Evolutionary conservation across 768 basidiomycete species (phyloP).

Genomic region (Tricholoma furcatifolium): DNA sequence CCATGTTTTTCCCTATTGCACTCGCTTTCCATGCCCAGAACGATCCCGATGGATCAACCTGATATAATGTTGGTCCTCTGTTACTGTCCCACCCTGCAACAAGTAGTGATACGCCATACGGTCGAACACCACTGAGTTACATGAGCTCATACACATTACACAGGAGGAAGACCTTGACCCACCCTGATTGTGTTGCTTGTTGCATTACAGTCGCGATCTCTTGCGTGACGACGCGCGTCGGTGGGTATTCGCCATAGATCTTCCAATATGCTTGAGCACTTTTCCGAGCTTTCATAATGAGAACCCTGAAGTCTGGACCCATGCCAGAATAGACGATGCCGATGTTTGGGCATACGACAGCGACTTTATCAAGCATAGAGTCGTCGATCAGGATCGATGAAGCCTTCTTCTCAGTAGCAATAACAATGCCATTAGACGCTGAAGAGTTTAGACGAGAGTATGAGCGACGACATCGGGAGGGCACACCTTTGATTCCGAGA

Average conservation of each 20-base stretch:
- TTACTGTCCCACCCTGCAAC: constrained; percentile 96
- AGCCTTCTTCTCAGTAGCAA: constrained; percentile 99
- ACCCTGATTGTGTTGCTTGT: constrained; percentile 98
- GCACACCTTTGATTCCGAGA: constrained; percentile 94
- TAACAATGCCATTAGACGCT: constrained; percentile 99
- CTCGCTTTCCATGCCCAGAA: constrained; percentile 99
- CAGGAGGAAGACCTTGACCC: constrained; percentile 27
- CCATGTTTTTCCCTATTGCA: constrained; percentile 99
- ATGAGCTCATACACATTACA: constrained; percentile 23
- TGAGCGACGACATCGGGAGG: constrained; percentile 11
- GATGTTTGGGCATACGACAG: constrained; percentile 96
- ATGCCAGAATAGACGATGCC: constrained; percentile 99
- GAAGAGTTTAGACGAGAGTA: constrained; percentile 8
- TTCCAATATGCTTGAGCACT: constrained; percentile 99
- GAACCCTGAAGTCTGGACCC: constrained; percentile 97
- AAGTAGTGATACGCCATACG: constrained; percentile 96
- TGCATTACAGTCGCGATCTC: constrained; percentile 99
- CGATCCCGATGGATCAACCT: constrained; percentile 98
- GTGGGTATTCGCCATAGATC: constrained; percentile 97
- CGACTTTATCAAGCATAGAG: constrained; percentile 96
- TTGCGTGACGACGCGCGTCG: constrained; percentile 92
- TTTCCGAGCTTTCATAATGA: constrained; percentile 93
- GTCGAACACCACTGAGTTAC: constrained; percentile 84
- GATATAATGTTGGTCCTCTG: constrained; percentile 96
- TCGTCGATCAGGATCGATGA: constrained; percentile 98